These are phyloP conservation scores for Cutaneotrichosporon cutaneum DNA, from an alignment of 1,284 basidiomycete genomes.

Conservation along the genomic window DNA sequence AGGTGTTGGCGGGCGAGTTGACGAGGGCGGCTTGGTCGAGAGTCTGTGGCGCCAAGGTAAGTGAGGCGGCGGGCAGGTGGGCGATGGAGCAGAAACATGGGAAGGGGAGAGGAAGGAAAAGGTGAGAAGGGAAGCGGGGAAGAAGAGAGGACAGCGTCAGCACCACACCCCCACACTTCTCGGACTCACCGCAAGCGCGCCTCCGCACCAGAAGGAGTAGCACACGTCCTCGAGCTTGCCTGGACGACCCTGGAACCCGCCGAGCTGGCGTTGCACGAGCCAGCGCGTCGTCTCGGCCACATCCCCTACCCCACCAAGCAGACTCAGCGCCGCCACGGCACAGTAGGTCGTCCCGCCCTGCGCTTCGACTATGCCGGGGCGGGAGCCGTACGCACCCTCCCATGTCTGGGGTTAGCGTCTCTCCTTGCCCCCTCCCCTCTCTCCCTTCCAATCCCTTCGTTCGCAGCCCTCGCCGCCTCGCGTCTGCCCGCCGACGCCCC, in stretches of 20 bases:
- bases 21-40: conserved; percentile 62
- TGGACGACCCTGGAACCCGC: conserved; percentile 82
- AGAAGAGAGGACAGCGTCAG: background rate
- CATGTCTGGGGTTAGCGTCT: conserved; percentile 62
- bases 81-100: background rate
- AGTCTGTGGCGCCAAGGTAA: no score
- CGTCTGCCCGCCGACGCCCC: no score
- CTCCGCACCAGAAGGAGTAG: conserved; percentile 93
- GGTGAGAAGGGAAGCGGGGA: background rate
- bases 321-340: conserved; percentile 70
- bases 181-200: conserved; percentile 64
- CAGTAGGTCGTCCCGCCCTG: conserved; percentile 95
- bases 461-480: no score
- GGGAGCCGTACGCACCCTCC: conserved; percentile 88
- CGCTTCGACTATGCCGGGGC: conserved; percentile 72
- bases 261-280: conserved; percentile 71
- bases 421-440: background rate
- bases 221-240: conserved; percentile 84
- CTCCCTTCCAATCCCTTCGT: no score
- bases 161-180: background rate
- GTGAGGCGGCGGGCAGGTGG: background rate
- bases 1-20: conserved; percentile 59
- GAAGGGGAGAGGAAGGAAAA: background rate
- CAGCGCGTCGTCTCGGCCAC: conserved; percentile 61
- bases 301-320: conserved; percentile 48